Evolutionary conservation across 306 rosid genomes (phyloP), one percentile per base, ranked within the genome.

Genomic region (Mimosa bimucronata): DNA sequence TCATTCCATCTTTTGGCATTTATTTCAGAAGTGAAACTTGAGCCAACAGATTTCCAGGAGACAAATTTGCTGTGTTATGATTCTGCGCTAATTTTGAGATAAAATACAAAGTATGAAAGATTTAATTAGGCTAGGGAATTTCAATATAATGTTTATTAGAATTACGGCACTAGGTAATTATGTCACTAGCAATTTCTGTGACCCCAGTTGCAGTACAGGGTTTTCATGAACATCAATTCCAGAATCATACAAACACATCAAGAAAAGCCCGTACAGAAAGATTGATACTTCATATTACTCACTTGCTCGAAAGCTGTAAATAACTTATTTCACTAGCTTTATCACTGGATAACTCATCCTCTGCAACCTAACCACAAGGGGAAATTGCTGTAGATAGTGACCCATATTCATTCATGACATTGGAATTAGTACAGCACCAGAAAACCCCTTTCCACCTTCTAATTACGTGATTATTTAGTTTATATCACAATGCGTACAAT

Each of bases 401-500:
- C 11, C 45, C 34, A 18, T 34, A 31, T 65, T 65, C 45, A 61
- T 61, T 29, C 42, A 65, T 65, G 25, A 31, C 2, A 65, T 65
- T 34, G 3, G 8, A n/a, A 37, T 66, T 66, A 37, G 28, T 37
- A 37, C 71, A 66, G 38, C 61, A 44, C 52, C 50, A 52, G 15
- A 37, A 61, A 72, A 72, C 58, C 18, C 25, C 50, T 60, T 44
- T 65, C 64, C 81, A 48, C 18, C 70, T 41, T 44, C 23, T 31
- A 44, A 71, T 50, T 30, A 38, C 79, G 10, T 23, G 0, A 21
- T 38, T 41, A 57, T 76, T 18, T 69, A 15, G 30, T 62, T 28
- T 23, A 9, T n/a, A 83, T 73, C 67, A 50, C 10, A 12, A 46
- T 78, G 60, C 50, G 45, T 34, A 74, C 46, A 72, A 80, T 73